phyloP scores from a whole-genome alignment of 495 filamentous ascomycete species.

The Penicillium herquei region DNA sequence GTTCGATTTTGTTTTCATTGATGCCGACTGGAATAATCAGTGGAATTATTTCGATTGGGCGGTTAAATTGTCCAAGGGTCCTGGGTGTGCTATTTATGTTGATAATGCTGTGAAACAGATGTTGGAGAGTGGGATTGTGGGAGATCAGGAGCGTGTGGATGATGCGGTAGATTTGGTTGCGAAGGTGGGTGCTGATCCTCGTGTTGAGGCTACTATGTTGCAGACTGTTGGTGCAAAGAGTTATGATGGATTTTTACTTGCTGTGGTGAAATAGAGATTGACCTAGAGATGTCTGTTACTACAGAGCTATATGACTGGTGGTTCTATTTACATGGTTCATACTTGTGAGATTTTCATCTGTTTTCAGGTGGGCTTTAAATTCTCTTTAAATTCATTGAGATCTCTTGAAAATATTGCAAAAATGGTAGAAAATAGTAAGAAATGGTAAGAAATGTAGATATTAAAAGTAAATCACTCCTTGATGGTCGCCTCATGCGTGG shows the following conservation, averaged over 20 bases:
- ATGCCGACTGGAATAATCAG: slow-evolving; percentile 50
- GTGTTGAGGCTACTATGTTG: slow-evolving; percentile 47
- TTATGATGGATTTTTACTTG: slow-evolving; percentile 50
- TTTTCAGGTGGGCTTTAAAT: too few species aligned
- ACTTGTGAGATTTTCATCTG: too few species aligned
- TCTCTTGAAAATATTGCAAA: too few species aligned
- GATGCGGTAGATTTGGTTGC: slow-evolving; percentile 34
- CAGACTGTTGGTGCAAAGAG: slow-evolving; percentile 53
- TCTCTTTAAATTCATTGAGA: too few species aligned
- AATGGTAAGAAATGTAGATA: too few species aligned
- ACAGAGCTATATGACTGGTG: too few species aligned
- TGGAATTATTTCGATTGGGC: slow-evolving; percentile 44
- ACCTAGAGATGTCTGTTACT: too few species aligned
- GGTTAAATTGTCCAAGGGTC: slow-evolving; percentile 33
- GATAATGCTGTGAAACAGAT: slow-evolving; percentile 47
- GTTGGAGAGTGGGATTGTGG: slow-evolving; percentile 14
- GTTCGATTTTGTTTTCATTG: slow-evolving; percentile 53
- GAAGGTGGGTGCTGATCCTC: slow-evolving; percentile 40
- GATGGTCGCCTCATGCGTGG: not conserved
- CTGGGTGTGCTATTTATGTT: slow-evolving; percentile 40
- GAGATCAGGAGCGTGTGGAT: not conserved
- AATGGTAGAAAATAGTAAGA: too few species aligned
- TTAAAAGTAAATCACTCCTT: not conserved
- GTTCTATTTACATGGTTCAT: too few species aligned
- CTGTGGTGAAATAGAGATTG: slow-evolving; percentile 13